Conservation (phyloP, 441 rosid species). For the Mallotus repandus region DNA sequence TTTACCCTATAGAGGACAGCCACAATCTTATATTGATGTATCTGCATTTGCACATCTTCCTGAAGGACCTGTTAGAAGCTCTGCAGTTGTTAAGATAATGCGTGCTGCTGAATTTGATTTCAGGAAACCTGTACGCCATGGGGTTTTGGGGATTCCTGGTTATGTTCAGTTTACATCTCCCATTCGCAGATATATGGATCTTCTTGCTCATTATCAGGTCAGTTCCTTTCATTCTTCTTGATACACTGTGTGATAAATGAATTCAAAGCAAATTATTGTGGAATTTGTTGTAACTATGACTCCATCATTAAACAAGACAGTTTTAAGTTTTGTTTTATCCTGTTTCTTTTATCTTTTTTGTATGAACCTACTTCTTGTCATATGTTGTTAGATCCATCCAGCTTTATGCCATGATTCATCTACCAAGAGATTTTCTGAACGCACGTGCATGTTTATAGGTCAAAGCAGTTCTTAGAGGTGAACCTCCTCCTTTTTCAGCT, state of each 20-base stretch:
- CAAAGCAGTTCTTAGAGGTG: constrained; percentile 82
- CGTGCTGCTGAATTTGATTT: constrained; percentile 92
- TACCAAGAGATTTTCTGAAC: neutral
- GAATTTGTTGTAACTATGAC: neutral
- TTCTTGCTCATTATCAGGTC: constrained; percentile 97
- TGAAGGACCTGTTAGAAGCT: constrained; percentile 88
- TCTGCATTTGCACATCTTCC: constrained; percentile 90
- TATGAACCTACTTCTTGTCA: neutral
- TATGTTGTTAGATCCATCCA: neutral
- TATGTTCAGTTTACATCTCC: constrained; percentile 98
- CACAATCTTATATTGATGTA: constrained; percentile 75
- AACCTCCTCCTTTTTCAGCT: constrained; percentile 77
- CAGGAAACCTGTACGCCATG: constrained; percentile 85
- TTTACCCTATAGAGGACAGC: constrained; percentile 96
- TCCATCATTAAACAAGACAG: neutral
- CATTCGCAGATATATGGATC: constrained; percentile 95
- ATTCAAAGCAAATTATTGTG: neutral
- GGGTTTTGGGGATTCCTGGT: constrained; percentile 88
- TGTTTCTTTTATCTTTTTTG: neutral
- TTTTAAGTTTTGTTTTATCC: neutral
- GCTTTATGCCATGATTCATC: neutral
- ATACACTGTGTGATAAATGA: constrained; percentile 1
- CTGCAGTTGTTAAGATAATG: constrained; percentile 71
- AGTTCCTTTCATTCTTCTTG: constrained; percentile 18
- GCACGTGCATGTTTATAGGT: constrained; percentile 41